These are phyloP conservation scores for Fagopyrum tataricum DNA, from an alignment of 148 eudicot species.

Conservation along the genomic window DNA sequence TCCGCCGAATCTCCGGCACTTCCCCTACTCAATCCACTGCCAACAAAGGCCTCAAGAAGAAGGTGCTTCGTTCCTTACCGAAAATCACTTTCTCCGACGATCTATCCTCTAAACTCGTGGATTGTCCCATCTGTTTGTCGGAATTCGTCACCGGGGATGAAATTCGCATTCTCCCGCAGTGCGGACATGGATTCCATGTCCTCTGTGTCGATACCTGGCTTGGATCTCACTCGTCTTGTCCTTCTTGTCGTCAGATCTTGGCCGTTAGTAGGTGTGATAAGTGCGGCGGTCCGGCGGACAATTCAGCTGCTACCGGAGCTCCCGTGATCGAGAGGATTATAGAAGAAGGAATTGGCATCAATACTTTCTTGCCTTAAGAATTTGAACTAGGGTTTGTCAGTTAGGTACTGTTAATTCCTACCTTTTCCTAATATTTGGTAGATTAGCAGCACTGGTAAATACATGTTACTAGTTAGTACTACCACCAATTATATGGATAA, in stretches of 20 bases:
- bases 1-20: conserved; percentile 40
- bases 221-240: conserved; percentile 71
- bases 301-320: neutral
- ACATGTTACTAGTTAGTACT: neutral
- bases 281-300: conserved; percentile 20
- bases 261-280: conserved; percentile 25
- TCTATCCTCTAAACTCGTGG: conserved; percentile 31
- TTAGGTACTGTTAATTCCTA: conserved; percentile 5
- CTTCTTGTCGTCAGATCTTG: conserved; percentile 73
- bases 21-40: conserved; percentile 22
- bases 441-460: conserved; percentile 5
- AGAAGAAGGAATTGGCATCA: neutral
- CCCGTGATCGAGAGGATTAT: neutral
- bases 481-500: neutral
- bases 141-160: conserved; percentile 62
- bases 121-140: conserved; percentile 65
- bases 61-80: conserved; percentile 48
- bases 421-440: conserved; percentile 2
- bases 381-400: conserved; percentile 8
- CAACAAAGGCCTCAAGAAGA: conserved; percentile 65
- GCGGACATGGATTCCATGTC: conserved; percentile 76
- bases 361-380: conserved; percentile 11
- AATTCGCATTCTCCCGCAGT: conserved; percentile 61
- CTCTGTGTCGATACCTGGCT: conserved; percentile 76
- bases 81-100: conserved; percentile 34